Base-by-base conservation (phyloP, 2,329 filamentous ascomycete species). In the Colletotrichum ledebouriae region DNA sequence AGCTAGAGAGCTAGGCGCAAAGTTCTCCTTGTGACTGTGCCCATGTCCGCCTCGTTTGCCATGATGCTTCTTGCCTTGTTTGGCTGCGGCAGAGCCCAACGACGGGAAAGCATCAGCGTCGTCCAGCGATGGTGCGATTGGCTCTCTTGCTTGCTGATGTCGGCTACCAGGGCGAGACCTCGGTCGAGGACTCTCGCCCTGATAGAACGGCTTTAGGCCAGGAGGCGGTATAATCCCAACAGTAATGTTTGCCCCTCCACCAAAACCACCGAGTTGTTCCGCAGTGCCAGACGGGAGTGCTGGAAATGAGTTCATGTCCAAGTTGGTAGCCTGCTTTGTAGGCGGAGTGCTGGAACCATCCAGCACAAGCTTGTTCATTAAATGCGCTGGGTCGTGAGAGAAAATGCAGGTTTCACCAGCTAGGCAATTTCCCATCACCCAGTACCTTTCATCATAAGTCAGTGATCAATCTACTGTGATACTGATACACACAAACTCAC, bases 101-200 rank as follows among this genome's bases (percentile, higher is more conserved):
- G 92, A 93, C 7, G 96, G 96, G 75, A 99, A 99, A 0, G 95
- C 96, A 75, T 99, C 96, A 20, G 93, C 95, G 75, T 99, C 96
- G 76, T 98, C 94, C 25, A 97, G 90, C 20, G 93, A 89, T 34
- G 92, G 91, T 13, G 92, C 91, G 33, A 89, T 88, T 13, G 85
- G 70, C n/a, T 89, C 87, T 71, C 84, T 86, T 20, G 78, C 79
- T 75, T 84, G 83, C 85, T 92, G 91, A 74, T 94, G 92, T 41
- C 94, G 90, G 77, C 95, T 98, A 69, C 89, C 89, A 15, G 94
- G 94, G 60, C 95, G 90, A 29, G 96, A 98, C 70, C 92, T 89
- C 25, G 93, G 87, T 29, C 91, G 90, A 62, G 89, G 89, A 76
- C 89, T 79, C 77, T 91, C 86, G 76, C 87, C 80, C 37, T 83